Conservation (phyloP, 352 stramenopile genomes). For the Phytophthora crassamura region DNA sequence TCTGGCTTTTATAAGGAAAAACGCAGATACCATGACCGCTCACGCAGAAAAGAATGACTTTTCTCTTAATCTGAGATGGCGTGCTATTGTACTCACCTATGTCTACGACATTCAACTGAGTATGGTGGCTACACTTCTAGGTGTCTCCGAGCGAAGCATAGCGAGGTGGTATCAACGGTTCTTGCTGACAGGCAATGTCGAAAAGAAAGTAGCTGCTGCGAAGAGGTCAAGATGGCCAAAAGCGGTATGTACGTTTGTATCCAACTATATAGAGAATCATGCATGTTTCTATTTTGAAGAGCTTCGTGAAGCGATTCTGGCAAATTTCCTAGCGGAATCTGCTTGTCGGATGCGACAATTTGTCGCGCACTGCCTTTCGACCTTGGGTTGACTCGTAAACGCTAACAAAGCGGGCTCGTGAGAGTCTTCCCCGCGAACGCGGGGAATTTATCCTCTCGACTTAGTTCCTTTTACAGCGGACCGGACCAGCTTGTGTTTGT, state of each 20-base stretch:
- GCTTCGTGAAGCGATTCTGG: not conserved
- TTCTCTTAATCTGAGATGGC: too few species aligned
- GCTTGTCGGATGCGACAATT: slow-evolving; percentile 8
- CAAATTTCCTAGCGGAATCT: slow-evolving; percentile 2
- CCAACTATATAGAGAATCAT: slow-evolving; percentile 1
- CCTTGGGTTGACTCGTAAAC: not conserved
- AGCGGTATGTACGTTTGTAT: too few species aligned
- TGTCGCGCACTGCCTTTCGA: slow-evolving; percentile 2
- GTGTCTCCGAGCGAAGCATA: not conserved
- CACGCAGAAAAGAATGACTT: too few species aligned
- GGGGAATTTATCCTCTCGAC: not conserved
- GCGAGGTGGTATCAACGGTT: slow-evolving; percentile 2
- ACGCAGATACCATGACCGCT: too few species aligned
- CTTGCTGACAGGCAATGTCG: not conserved
- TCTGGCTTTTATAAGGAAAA: too few species aligned
- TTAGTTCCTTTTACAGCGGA: not conserved
- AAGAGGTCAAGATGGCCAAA: too few species aligned
- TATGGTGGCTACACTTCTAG: not conserved
- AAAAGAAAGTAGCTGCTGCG: too few species aligned
- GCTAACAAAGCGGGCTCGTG: not conserved
- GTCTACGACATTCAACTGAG: slow-evolving; percentile 4
- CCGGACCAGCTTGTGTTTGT: too few species aligned
- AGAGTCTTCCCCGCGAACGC: not conserved
- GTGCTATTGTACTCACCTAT: too few species aligned
- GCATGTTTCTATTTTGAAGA: slow-evolving; percentile 13